Percentiles rank a stretch among this genome's conserved stretches.
Conservation (phyloP, 2,329 filamentous ascomycete genomes). For the Boeremia exigua region DNA sequence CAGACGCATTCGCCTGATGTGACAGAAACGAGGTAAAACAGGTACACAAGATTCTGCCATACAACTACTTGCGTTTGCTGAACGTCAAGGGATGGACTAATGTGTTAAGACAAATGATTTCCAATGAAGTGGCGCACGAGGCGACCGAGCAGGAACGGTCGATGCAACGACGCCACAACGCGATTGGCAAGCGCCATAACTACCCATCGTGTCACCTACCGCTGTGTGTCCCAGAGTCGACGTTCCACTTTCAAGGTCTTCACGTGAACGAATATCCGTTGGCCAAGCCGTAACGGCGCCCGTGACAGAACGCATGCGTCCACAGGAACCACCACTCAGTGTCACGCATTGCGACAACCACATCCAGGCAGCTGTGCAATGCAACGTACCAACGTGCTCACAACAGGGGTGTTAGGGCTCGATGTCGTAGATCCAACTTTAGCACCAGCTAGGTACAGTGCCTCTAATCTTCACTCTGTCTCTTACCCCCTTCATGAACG, state of each 20-base stretch:
- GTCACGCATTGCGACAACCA: slow-evolving; percentile 2
- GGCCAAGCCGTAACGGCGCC: not conserved
- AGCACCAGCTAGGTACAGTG: slow-evolving; percentile 10
- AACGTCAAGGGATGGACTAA: not conserved
- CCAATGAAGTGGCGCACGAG: slow-evolving; percentile 19
- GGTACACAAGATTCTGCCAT: slow-evolving; percentile 9
- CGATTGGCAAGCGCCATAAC: slow-evolving; percentile 14
- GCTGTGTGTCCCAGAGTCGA: slow-evolving; percentile 6
- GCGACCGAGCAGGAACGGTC: slow-evolving; percentile 7
- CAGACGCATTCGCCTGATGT: not conserved
- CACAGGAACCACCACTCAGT: not conserved
- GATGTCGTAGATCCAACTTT: not conserved
- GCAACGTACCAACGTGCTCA: not conserved
- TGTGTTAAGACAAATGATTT: slow-evolving; percentile 9
- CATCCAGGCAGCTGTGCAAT: not conserved
- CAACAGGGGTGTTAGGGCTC: not conserved
- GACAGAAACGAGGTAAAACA: slow-evolving; percentile 5
- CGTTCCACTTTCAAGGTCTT: slow-evolving; percentile 5
- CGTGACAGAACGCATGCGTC: not conserved
- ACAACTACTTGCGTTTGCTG: not conserved
- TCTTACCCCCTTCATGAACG: not conserved
- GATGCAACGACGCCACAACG: slow-evolving; percentile 19
- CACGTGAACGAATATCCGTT: slow-evolving; percentile 1
- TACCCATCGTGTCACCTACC: slow-evolving; percentile 4
- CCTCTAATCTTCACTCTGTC: slow-evolving; percentile 2